These are phyloP conservation scores for Solanum ossicruentum DNA, from an alignment of 257 asterid genomes.

Conservation along the genomic window DNA sequence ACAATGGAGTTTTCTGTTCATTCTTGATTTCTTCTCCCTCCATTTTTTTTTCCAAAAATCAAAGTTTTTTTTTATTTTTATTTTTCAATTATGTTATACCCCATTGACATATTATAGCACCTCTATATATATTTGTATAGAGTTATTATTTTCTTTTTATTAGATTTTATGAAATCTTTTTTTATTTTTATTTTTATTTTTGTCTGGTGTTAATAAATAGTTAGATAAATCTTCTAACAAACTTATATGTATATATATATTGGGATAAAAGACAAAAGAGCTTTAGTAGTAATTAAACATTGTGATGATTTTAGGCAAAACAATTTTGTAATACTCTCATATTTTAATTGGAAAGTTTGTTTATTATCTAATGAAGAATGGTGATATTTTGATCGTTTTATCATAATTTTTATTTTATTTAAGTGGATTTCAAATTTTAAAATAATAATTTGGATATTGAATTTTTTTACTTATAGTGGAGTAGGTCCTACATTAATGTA, in stretches of 20 bases:
- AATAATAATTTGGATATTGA: not conserved
- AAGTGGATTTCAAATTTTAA: too few species aligned
- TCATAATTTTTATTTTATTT: not conserved
- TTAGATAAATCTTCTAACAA: not conserved
- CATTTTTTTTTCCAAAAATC: not conserved
- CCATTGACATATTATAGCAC: not conserved
- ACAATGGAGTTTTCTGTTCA: slow-evolving; percentile 29
- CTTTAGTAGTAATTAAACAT: not conserved
- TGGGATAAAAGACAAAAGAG: not conserved
- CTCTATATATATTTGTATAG: not conserved
- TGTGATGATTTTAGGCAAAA: not conserved
- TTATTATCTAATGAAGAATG: not conserved
- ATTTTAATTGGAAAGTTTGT: not conserved
- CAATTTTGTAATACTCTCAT: not conserved
- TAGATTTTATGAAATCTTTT: not conserved
- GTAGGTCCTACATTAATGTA: not conserved
- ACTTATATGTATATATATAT: not conserved
- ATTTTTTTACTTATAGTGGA: not conserved
- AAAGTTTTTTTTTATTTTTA: not conserved
- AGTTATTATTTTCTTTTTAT: not conserved
- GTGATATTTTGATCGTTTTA: not conserved
- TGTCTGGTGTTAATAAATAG: not conserved
- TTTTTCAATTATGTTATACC: not conserved
- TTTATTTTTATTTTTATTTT: not conserved
- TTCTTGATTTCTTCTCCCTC: not conserved